These are phyloP conservation scores for Geoglossum cookeanum DNA, from an alignment of 2,329 filamentous ascomycete genomes.

Conservation along the genomic window DNA sequence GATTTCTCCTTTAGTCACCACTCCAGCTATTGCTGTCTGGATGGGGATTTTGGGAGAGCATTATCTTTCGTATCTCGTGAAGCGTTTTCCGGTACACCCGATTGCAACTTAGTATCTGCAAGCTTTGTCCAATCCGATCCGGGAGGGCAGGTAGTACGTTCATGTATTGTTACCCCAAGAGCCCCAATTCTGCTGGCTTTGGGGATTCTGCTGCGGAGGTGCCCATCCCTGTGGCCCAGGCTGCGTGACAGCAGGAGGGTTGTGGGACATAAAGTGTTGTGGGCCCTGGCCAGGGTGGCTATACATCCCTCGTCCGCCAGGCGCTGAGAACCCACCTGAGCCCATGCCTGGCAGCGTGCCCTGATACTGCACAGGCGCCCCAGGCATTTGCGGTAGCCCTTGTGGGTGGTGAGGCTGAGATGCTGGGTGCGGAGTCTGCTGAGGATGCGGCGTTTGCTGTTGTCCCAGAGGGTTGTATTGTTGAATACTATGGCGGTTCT, in stretches of 20 bases:
- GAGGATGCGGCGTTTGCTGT: constrained; percentile 41
- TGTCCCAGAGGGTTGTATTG: constrained; percentile 31
- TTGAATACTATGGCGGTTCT: constrained; percentile 6
- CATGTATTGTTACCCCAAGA: constrained; percentile 3
- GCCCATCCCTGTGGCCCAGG: constrained; percentile 30
- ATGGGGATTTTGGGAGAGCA: background rate
- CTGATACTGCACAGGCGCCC: constrained; percentile 34
- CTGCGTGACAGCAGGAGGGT: constrained; percentile 40
- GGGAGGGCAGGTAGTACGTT: background rate
- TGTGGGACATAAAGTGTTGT: constrained; percentile 48
- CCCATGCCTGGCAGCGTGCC: constrained; percentile 42
- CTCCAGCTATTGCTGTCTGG: background rate
- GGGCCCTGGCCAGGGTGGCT: constrained; percentile 44
- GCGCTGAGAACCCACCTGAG: constrained; percentile 34
- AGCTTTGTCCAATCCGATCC: background rate
- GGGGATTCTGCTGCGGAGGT: constrained; percentile 22
- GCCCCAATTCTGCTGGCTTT: constrained; percentile 1
- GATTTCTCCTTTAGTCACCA: background rate
- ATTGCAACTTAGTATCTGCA: background rate
- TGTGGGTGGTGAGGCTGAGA: constrained; percentile 40
- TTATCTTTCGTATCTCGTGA: background rate
- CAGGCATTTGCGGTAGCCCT: constrained; percentile 35
- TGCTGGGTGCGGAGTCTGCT: constrained; percentile 32
- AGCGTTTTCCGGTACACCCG: background rate
- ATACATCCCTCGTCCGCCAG: constrained; percentile 29